A percentile compares a stretch with the other conserved stretches of the same genome.
These are phyloP conservation scores for Sisymbrium altissimum DNA, from an alignment of 345 rosid genomes.

Conservation along the genomic window DNA sequence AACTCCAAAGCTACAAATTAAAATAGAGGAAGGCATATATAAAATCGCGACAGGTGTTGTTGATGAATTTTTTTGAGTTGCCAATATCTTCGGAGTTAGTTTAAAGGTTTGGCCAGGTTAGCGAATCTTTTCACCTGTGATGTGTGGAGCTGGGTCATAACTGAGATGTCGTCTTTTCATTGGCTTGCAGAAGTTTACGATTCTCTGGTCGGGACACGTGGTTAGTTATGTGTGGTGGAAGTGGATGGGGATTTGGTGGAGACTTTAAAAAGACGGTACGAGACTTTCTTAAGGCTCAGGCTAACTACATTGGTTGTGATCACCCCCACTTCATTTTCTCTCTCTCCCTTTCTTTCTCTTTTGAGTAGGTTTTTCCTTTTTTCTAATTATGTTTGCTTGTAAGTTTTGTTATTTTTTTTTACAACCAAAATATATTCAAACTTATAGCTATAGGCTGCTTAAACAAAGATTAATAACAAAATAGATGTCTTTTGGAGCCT, in stretches of 20 bases:
- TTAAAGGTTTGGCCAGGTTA: slow-evolving; percentile 32
- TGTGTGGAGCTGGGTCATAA: slow-evolving; percentile 7
- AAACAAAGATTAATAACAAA: background rate
- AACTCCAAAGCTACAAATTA: background rate
- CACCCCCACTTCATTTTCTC: slow-evolving; percentile 7
- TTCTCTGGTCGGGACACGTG: slow-evolving; percentile 15
- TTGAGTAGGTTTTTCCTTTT: background rate
- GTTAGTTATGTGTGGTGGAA: slow-evolving; percentile 20
- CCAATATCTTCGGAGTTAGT: slow-evolving; percentile 29
- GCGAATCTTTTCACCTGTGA: slow-evolving; percentile 27
- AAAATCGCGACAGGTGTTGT: background rate
- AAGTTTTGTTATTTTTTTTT: background rate
- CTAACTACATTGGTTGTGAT: slow-evolving; percentile 14
- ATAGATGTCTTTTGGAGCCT: background rate
- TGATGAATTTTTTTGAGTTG: background rate
- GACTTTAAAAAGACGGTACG: slow-evolving; percentile 28
- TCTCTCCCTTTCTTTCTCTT: background rate
- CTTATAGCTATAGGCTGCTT: background rate
- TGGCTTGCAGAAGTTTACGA: background rate
- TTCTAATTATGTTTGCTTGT: background rate
- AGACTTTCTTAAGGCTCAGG: slow-evolving; percentile 27
- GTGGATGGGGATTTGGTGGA: slow-evolving; percentile 23
- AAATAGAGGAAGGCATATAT: background rate
- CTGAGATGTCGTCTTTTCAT: background rate
- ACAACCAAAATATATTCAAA: background rate